Evolutionary conservation across 805 yeast genomes (phyloP), one percentile per base, ranked within the genome.

Genomic region (Lipomyces sp.): DNA sequence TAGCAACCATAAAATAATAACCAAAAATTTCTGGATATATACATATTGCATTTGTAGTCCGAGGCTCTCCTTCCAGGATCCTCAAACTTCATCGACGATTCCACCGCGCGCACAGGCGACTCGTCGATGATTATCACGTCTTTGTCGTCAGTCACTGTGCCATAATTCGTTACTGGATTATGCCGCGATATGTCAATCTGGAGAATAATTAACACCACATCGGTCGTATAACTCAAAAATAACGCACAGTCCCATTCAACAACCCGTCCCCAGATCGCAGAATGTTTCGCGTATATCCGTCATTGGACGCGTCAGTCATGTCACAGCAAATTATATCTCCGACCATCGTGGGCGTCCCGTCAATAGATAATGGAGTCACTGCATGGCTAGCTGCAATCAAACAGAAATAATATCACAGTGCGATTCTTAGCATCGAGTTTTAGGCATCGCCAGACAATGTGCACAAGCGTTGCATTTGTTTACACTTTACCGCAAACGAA

Each of bases 61-160:
- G 48, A 15, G 24, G 1, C 6, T 2, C 48, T 18, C 24, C n/a
- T 42, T 42, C 48, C 48, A 42, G 24, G 48, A n/a, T 2, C 18
- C 8, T 5, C 24, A 3, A 3, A 3, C 18, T 10, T 3, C 18
- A 42, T 15, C 24, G 24, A 42, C 18, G 54, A 8, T 24, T 51
- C 34, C 15, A 51, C 4, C 34, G 24, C 34, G 54, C 35, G 45
- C 4, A 62, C 37, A 15, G 64, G 64, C 32, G 64, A 62, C 18
- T 56, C 60, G 29, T 62, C 60, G 48, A 62, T 62, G 42, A 55
- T 53, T 18, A 62, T 37, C 18, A 62, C 60, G 33, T 37, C 35
- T 11, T 7, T 15, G 24, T 60, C 53, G 32, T 24, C 5, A 15
- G 29, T 33, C 24, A 51, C 1, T 0, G 5, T 13, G 53, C 4